phyloP scores from a whole-genome alignment of 192 early-diverging fungal species.

The Rhizophagus clarus region DNA sequence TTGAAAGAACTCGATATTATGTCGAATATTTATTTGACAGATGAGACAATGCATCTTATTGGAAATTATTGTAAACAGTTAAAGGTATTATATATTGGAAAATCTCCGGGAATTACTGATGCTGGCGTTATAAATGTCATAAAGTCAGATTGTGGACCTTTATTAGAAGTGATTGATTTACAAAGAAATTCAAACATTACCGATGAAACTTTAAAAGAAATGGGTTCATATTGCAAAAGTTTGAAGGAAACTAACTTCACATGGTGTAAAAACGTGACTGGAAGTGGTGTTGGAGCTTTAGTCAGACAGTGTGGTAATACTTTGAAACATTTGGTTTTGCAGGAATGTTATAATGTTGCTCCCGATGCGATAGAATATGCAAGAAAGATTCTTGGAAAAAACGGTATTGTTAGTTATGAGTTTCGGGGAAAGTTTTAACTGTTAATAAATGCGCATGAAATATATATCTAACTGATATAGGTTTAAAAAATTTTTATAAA shows the following conservation, averaged over 20 bases:
- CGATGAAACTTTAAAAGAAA: neutral
- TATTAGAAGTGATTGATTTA: slow-evolving; percentile 10
- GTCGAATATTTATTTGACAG: neutral
- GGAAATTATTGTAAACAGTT: neutral
- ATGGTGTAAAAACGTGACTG: slow-evolving; percentile 7
- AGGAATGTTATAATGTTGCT: neutral
- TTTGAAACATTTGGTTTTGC: neutral
- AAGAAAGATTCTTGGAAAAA: neutral
- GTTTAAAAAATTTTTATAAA: too few relatives aligned
- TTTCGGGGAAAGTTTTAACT: neutral
- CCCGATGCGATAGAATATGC: neutral
- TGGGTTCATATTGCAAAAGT: neutral
- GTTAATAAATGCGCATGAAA: too few relatives aligned
- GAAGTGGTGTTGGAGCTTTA: neutral
- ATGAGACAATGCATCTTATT: neutral
- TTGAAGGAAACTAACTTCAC: neutral
- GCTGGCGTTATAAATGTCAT: neutral
- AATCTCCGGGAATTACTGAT: slow-evolving; percentile 3
- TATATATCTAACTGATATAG: too few relatives aligned
- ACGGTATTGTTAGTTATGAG: neutral
- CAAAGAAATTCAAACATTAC: slow-evolving; percentile 14
- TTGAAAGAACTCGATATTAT: neutral
- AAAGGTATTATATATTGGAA: neutral
- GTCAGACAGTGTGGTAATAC: neutral
- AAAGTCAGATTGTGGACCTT: too few relatives aligned